phyloP scores from a whole-genome alignment of 2,329 filamentous ascomycete species.

The Exserohilum rostratum region DNA sequence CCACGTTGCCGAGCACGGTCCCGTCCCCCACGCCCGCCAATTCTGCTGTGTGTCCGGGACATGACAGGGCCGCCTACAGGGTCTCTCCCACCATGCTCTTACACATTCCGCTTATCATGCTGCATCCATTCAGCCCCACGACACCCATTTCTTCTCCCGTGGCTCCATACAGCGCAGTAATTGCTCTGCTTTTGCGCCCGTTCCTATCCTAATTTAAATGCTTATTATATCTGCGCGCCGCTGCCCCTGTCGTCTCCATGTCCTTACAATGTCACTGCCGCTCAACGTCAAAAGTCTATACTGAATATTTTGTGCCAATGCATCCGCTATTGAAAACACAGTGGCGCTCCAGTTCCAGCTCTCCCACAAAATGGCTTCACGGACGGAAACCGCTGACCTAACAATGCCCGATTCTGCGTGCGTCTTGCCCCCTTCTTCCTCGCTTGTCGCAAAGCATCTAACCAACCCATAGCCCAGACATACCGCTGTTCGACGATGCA shows the following conservation, averaged over 20 bases:
- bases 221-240: conserved; percentile 20
- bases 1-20: conserved; percentile 16
- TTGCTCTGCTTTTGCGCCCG: conserved; percentile 18
- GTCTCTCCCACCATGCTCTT: conserved; percentile 16
- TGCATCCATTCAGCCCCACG: conserved; percentile 35
- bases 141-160: conserved; percentile 25
- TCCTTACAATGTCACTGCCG: conserved; percentile 18
- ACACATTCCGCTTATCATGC: conserved; percentile 31
- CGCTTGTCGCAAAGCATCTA: conserved; percentile 13
- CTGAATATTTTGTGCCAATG: conserved; percentile 30
- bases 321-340: conserved; percentile 23
- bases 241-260: conserved; percentile 19
- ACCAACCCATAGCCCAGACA: conserved; percentile 19
- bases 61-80: conserved; percentile 17
- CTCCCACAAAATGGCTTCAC: conserved; percentile 27
- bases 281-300: conserved; percentile 10
- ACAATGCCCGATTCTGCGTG: conserved; percentile 32
- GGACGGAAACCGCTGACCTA: conserved; percentile 27
- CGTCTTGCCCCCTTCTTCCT: conserved; percentile 5
- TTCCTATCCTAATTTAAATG: conserved; percentile 7
- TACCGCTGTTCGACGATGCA: conserved; percentile 28
- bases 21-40: conserved; percentile 11
- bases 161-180: conserved; percentile 21
- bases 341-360: conserved; percentile 18
- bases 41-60: conserved; percentile 8